These are phyloP conservation scores for Cytospora chrysosperma DNA, from an alignment of 2,329 filamentous ascomycete species.

Conservation along the genomic window DNA sequence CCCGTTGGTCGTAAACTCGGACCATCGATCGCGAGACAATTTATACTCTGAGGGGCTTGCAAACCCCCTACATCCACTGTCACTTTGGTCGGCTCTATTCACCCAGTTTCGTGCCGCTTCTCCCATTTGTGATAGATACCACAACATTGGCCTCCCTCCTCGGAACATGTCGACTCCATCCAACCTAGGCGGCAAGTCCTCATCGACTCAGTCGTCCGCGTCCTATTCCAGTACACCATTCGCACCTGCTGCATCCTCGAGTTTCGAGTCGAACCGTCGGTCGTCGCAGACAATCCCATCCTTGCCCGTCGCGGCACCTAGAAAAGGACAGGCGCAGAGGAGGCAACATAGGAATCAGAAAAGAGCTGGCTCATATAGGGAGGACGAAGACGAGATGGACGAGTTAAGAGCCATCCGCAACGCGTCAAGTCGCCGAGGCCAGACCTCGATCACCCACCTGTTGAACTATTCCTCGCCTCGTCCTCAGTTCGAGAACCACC, in stretches of 20 bases:
- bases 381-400: conserved; percentile 84
- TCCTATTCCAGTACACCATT: conserved; percentile 43
- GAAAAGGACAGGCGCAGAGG: conserved; percentile 73
- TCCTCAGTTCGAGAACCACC: conserved; percentile 58
- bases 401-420: conserved; percentile 66
- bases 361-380: conserved; percentile 55
- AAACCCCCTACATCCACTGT: neutral
- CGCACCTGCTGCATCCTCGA: conserved; percentile 43
- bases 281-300: conserved; percentile 39
- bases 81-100: neutral
- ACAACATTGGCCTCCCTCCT: neutral
- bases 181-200: conserved; percentile 51
- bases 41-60: neutral
- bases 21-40: conserved; percentile 2
- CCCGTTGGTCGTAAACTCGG: neutral
- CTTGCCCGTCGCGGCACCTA: conserved; percentile 47
- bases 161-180: conserved; percentile 34
- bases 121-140: neutral
- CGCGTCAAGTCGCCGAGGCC: conserved; percentile 73
- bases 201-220: conserved; percentile 41
- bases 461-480: conserved; percentile 87
- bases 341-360: conserved; percentile 84
- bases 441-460: conserved; percentile 95
- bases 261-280: conserved; percentile 52
- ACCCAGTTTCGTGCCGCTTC: neutral